These are phyloP conservation scores for Juglanconis oblonga DNA, from an alignment of 2,329 filamentous ascomycete genomes.

Conservation along the genomic window DNA sequence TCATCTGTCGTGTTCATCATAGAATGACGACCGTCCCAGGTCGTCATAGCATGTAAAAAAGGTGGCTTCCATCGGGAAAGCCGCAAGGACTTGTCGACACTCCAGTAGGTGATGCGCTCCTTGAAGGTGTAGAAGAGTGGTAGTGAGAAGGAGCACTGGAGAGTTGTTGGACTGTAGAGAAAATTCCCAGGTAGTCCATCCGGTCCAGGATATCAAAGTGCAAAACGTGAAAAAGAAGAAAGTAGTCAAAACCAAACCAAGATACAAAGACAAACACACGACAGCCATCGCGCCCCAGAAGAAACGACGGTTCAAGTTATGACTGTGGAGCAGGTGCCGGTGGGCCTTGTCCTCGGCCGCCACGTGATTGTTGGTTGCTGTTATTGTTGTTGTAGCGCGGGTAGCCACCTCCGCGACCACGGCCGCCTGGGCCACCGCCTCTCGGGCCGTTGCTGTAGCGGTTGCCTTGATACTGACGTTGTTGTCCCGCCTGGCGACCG, in stretches of 20 bases:
- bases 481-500: conserved; percentile 34
- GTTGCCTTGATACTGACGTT: conserved; percentile 35
- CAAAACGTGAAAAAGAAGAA: conserved; percentile 1
- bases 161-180: neutral
- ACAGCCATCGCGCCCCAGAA: neutral
- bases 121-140: neutral
- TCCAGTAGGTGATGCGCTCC: conserved; percentile 2
- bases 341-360: conserved; percentile 24
- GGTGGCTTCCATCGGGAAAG: neutral
- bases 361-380: conserved; percentile 20
- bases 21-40: neutral
- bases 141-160: conserved; percentile 4
- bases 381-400: conserved; percentile 26
- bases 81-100: neutral
- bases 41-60: neutral
- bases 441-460: conserved; percentile 32
- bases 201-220: conserved; percentile 9
- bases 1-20: conserved; percentile 9
- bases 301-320: conserved; percentile 4
- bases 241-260: conserved; percentile 8
- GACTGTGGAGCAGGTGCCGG: conserved; percentile 21
- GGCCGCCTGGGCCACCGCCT: conserved; percentile 33
- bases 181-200: conserved; percentile 2
- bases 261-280: conserved; percentile 3
- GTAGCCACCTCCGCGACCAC: conserved; percentile 26